Base-by-base conservation (phyloP, 2,329 filamentous ascomycete genomes). In the Trichocomaceae sp. region DNA sequence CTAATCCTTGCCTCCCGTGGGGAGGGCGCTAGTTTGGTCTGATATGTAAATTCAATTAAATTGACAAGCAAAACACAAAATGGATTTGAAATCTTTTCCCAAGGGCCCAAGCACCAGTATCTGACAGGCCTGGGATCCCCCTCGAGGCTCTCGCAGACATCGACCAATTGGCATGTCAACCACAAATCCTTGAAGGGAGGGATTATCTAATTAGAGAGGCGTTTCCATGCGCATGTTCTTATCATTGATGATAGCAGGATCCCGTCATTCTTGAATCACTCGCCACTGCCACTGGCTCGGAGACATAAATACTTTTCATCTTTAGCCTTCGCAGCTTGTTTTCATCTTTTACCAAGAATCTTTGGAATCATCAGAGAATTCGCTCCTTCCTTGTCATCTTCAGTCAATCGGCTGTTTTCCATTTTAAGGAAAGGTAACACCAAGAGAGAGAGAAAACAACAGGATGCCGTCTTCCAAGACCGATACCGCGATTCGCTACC, bases 391-490 rank as follows among this genome's bases (percentile, higher is more conserved):
- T 26, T 15, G 35, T 39, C 35, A 39, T 39, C n/a, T 39, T 39
- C 35, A n/a, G n/a, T 15, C 12, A 39, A 2, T 39, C 35, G 35
- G 26, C 26, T 9, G 7, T 17, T n/a, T 41, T 41, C 7, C 37
- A 19, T 41, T 41, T n/a, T 19, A n/a, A 41, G 39, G 19, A 42
- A 42, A 42, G 39, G 39, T 22, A 42, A 42, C 17, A 20, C 9
- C 37, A 33, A 50, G 37, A 41, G 5, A 31, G 44, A 22, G n/a
- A 57, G 31, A 35, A 15, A 4, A 35, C 13, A 35, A 17, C 59
- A 64, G 22, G 31, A 69, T 69, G 66, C 60, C 64, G 33, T 54
- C 60, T 44, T 66, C 66, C 46, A 67, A 64, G 61, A 61, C 59
- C 57, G 64, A 67, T 6, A 62, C 59, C 3, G 47, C 60, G 7